Evolutionary conservation across 2,329 filamentous ascomycete species (phyloP), one percentile per base, ranked within the genome.

Genomic region (Curvularia spicifera): DNA sequence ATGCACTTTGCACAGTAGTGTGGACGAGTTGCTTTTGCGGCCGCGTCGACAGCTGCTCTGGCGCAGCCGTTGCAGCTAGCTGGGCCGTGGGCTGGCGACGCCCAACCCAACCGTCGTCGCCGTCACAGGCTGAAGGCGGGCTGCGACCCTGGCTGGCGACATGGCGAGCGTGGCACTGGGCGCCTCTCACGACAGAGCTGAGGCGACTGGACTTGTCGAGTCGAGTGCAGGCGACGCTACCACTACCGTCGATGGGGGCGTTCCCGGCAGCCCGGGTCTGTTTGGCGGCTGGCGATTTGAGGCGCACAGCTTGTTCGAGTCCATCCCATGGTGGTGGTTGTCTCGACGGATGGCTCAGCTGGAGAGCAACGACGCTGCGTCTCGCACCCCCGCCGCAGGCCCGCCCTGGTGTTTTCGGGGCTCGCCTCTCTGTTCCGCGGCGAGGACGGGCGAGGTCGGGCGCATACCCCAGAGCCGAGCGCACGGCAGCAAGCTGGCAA

Each of bases 191-290:
- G 49, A 56, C 53, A 12, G 33, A 37, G 33, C 33, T 37, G 33
- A 37, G 31, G 13, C 15, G 33, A 15, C 33, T n/a, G 12, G 33
- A 4, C 13, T 7, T 13, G 44, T 47, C 56, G 56, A 50, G 55
- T 65, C 54, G 59, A 67, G 33, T 59, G 60, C 49, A 61, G 53
- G 58, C 61, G 52, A 57, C 64, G 64, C 18, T 18, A 18, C 18
- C 18, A 18, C 66, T 68, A 66, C 65, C 64, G 58, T 65, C 60
- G 54, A 54, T 64, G 60, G 66, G 67, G 60, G 61, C 61, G 37
- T 61, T 61, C 62, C 67, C 64, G 65, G 45, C 37, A 59, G 54
- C 48, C 60, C 59, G 64, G 65, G 59, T 62, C 54, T 57, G 59
- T 54, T 54, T 54, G 52, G 58, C 56, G 56, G 57, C 62, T 62